Conservation (phyloP, 768 basidiomycete genomes). For the Panaeolus cyanescens region DNA sequence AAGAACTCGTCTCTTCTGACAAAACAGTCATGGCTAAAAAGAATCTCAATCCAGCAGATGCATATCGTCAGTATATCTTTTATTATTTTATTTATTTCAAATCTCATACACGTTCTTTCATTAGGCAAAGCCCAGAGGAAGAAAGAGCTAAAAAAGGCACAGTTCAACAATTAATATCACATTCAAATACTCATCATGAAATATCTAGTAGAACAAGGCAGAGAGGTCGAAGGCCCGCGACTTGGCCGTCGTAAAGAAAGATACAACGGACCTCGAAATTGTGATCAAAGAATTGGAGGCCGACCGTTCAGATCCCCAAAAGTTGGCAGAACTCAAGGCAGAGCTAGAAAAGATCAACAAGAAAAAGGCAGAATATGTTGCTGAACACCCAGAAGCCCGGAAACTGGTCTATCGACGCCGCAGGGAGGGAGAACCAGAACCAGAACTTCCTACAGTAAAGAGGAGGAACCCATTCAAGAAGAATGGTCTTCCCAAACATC, state of each 20-base stretch:
- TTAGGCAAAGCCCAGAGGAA: conserved; percentile 90
- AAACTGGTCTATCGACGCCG: conserved; percentile 75
- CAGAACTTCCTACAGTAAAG: conserved; percentile 42
- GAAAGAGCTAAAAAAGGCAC: conserved; percentile 94
- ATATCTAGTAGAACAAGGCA: conserved; percentile 85
- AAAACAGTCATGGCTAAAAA: conserved; percentile 70
- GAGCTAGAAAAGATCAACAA: conserved; percentile 81
- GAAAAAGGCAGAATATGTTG: conserved; percentile 91
- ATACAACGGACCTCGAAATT: conserved; percentile 83
- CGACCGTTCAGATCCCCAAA: conserved; percentile 53
- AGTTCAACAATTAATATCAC: conserved; percentile 1
- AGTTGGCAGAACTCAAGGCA: conserved; percentile 67
- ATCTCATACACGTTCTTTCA: conserved; percentile 1
- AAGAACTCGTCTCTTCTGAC: not conserved
- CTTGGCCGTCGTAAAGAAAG: conserved; percentile 91
- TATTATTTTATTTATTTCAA: not conserved
- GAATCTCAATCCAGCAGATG: conserved; percentile 91
- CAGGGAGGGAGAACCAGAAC: conserved; percentile 45
- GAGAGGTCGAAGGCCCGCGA: conserved; percentile 81
- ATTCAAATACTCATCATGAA: conserved; percentile 13
- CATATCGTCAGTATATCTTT: conserved; percentile 65
- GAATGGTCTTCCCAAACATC: conserved; percentile 84
- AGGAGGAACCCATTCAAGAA: conserved; percentile 78
- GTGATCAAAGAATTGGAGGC: conserved; percentile 73
- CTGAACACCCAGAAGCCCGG: conserved; percentile 91